These are phyloP conservation scores for Phlebopus sp. DNA, from an alignment of 1,284 basidiomycete genomes.

Conservation along the genomic window DNA sequence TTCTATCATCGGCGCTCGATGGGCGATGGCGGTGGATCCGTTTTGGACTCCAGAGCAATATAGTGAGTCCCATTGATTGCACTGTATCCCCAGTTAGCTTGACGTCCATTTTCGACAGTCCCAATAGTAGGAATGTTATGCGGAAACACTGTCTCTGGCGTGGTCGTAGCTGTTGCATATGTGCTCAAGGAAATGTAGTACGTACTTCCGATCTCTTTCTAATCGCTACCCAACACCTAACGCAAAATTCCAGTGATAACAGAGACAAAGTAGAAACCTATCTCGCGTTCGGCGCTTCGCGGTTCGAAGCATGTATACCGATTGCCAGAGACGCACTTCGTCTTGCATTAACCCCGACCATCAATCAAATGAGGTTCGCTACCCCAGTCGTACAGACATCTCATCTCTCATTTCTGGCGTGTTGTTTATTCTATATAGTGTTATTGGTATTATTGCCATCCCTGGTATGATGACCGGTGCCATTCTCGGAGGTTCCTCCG, in stretches of 20 bases:
- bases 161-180: constrained; percentile 66
- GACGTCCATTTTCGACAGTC: constrained; percentile 42
- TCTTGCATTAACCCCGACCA: constrained; percentile 73
- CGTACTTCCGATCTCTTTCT: constrained; percentile 22
- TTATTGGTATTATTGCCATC: constrained; percentile 76
- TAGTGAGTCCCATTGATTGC: constrained; percentile 43
- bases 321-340: constrained; percentile 76
- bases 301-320: constrained; percentile 77
- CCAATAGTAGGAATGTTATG: constrained; percentile 88
- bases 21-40: constrained; percentile 71
- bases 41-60: constrained; percentile 84
- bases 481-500: constrained; percentile 79
- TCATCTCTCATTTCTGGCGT: neutral
- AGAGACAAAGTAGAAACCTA: constrained; percentile 80
- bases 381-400: neutral
- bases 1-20: constrained; percentile 73
- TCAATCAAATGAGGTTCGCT: constrained; percentile 82
- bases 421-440: constrained; percentile 39
- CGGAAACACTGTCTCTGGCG: constrained; percentile 72
- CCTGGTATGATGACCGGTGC: constrained; percentile 87
- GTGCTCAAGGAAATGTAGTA: constrained; percentile 67
- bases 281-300: constrained; percentile 77
- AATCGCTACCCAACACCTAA: neutral
- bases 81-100: constrained; percentile 3
- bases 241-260: constrained; percentile 56